Conservation (phyloP, 345 rosid genomes). For the Orychophragmus violaceus region DNA sequence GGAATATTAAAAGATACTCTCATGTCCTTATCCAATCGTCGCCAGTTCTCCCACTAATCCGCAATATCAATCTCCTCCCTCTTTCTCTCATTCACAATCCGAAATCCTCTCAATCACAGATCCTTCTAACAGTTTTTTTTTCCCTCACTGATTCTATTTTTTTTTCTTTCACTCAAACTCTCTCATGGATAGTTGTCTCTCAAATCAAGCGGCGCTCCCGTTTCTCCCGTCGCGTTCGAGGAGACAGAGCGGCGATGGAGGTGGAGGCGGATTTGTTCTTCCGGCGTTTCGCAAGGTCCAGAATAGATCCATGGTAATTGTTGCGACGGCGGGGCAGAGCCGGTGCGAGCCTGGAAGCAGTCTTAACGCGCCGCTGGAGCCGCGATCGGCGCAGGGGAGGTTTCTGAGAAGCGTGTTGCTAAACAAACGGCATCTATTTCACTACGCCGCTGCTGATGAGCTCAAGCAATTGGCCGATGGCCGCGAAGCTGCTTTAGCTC, state of each 20-base stretch:
- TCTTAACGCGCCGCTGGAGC: conserved; percentile 81
- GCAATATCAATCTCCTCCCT: conserved; percentile 3
- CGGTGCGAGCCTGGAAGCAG: conserved; percentile 76
- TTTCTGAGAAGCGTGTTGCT: conserved; percentile 62
- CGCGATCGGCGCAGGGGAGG: conserved; percentile 61
- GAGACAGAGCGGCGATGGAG: conserved; percentile 32
- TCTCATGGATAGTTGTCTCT: conserved; percentile 53
- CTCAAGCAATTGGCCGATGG: conserved; percentile 59
- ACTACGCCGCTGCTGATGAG: conserved; percentile 67
- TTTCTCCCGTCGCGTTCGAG: conserved; percentile 29
- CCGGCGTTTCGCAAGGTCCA: neutral
- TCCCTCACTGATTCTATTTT: neutral
- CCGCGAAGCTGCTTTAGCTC: conserved; percentile 50
- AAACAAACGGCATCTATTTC: conserved; percentile 70
- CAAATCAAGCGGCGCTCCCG: conserved; percentile 29
- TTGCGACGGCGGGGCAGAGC: conserved; percentile 56
- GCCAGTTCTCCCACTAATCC: conserved; percentile 26
- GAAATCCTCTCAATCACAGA: conserved; percentile 37
- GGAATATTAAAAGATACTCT: conserved; percentile 21
- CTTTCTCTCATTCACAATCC: neutral
- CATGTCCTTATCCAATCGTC: conserved; percentile 28
- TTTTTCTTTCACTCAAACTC: neutral
- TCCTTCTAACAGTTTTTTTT: no score
- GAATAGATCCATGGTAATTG: neutral
- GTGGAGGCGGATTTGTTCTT: conserved; percentile 2